Evolutionary conservation across 768 basidiomycete species (phyloP).

Genomic region (Hericium erinaceus): DNA sequence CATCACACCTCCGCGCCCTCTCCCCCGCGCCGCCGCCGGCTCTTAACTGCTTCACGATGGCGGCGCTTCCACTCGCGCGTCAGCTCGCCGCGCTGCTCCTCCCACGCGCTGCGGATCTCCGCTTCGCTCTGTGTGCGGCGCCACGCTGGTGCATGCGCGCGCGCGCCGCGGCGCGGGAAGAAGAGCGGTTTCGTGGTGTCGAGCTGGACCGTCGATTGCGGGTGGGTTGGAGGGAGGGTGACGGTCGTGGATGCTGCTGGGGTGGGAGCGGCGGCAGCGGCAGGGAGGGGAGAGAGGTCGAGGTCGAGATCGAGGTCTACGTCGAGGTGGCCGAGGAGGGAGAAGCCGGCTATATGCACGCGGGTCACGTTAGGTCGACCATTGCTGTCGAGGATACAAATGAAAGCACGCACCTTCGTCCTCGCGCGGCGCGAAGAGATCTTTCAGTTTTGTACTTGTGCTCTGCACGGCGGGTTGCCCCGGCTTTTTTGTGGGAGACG

Average conservation of each 20-base stretch:
- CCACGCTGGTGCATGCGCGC: background rate
- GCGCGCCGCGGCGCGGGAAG: background rate
- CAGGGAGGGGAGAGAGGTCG: background rate
- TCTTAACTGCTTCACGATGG: constrained; percentile 66
- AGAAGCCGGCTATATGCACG: constrained; percentile 46
- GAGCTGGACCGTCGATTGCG: background rate
- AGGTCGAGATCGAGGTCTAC: constrained; percentile 41
- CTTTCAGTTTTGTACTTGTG: constrained; percentile 42
- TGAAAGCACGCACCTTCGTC: constrained; percentile 42
- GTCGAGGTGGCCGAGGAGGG: constrained; percentile 66
- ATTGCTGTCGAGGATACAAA: background rate
- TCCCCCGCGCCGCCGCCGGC: constrained; percentile 42
- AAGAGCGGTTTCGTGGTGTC: constrained; percentile 6
- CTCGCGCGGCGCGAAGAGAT: constrained; percentile 63
- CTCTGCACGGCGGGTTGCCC: constrained; percentile 4
- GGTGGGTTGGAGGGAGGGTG: too few species aligned
- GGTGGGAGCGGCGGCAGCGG: background rate
- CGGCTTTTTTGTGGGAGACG: background rate
- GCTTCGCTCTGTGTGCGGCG: constrained; percentile 39
- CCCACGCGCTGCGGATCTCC: constrained; percentile 57
- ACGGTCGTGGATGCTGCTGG: background rate
- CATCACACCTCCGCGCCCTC: background rate
- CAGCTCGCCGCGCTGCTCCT: constrained; percentile 51
- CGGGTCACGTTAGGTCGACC: background rate
- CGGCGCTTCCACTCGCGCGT: constrained; percentile 73